phyloP scores from a whole-genome alignment of 2,329 filamentous ascomycete species.

The Trichoderma breve region DNA sequence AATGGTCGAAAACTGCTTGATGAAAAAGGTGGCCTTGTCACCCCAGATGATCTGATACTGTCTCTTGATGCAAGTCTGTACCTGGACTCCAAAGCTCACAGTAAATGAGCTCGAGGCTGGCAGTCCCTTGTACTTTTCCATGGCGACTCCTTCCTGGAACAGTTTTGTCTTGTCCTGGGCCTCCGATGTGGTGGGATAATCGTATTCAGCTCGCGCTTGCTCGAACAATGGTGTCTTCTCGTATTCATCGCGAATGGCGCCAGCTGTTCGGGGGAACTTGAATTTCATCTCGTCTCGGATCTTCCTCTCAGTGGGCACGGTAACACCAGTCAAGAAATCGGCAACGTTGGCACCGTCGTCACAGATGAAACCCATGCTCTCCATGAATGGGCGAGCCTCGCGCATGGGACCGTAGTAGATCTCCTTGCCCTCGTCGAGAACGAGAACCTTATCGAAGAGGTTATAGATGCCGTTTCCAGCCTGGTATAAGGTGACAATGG shows the following conservation, averaged over 20 bases:
- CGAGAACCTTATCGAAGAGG: slow-evolving; percentile 67
- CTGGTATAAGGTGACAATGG: slow-evolving; percentile 66
- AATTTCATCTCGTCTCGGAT: slow-evolving; percentile 46
- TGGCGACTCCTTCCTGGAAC: slow-evolving; percentile 52
- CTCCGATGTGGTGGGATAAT: slow-evolving; percentile 51
- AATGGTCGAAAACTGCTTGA: slow-evolving; percentile 59
- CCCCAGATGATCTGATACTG: slow-evolving; percentile 66
- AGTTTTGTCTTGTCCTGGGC: slow-evolving; percentile 49
- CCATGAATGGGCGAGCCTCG: slow-evolving; percentile 63
- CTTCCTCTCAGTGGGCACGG: slow-evolving; percentile 65
- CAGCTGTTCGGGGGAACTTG: slow-evolving; percentile 45
- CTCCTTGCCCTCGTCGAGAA: slow-evolving; percentile 64
- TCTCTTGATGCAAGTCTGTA: slow-evolving; percentile 54
- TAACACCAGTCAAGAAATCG: slow-evolving; percentile 65
- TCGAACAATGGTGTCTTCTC: slow-evolving; percentile 49
- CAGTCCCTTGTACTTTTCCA: slow-evolving; percentile 56
- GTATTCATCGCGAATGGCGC: slow-evolving; percentile 48
- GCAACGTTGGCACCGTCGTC: slow-evolving; percentile 60
- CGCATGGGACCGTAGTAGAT: slow-evolving; percentile 62
- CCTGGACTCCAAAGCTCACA: slow-evolving; percentile 52
- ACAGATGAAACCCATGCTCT: slow-evolving; percentile 62
- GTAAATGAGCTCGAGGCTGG: slow-evolving; percentile 56
- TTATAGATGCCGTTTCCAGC: slow-evolving; percentile 69
- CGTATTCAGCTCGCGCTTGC: slow-evolving; percentile 54
- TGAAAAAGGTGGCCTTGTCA: slow-evolving; percentile 61